Evolutionary conservation across 2,329 filamentous ascomycete species (phyloP).

Genomic region (Sclerotinia subarctica): DNA sequence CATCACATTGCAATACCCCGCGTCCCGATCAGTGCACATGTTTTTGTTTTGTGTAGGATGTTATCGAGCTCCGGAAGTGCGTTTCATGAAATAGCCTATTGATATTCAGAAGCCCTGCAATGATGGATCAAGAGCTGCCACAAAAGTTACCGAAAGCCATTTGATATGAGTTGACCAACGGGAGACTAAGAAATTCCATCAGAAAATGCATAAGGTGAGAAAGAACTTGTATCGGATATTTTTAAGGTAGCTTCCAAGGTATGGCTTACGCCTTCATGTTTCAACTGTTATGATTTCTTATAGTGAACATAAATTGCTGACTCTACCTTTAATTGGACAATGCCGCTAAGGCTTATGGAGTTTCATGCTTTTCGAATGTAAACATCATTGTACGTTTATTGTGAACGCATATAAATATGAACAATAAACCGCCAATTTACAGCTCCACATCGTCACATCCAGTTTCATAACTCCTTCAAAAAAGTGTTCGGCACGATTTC

Average conservation of each 20-base stretch:
- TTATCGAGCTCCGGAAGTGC: background rate
- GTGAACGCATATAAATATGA: background rate
- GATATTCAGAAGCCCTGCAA: background rate
- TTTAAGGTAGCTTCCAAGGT: background rate
- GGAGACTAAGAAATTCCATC: background rate
- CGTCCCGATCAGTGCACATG: background rate
- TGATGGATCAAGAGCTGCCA: background rate
- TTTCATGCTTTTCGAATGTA: background rate
- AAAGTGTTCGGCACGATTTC: background rate
- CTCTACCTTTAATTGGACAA: background rate
- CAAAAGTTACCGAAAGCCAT: background rate
- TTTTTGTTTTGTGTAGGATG: background rate
- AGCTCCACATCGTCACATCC: background rate
- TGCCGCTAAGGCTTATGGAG: background rate
- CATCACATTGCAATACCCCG: background rate
- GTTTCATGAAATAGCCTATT: background rate
- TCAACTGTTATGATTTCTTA: background rate
- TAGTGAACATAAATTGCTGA: background rate
- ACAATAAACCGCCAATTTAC: no score
- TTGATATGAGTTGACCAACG: background rate
- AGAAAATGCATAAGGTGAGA: no score
- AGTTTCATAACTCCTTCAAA: background rate
- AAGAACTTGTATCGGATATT: background rate
- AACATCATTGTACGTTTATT: background rate
- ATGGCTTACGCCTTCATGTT: background rate